Conservation (phyloP, 2,329 filamentous ascomycete species). For the Botrytis deweyae region DNA sequence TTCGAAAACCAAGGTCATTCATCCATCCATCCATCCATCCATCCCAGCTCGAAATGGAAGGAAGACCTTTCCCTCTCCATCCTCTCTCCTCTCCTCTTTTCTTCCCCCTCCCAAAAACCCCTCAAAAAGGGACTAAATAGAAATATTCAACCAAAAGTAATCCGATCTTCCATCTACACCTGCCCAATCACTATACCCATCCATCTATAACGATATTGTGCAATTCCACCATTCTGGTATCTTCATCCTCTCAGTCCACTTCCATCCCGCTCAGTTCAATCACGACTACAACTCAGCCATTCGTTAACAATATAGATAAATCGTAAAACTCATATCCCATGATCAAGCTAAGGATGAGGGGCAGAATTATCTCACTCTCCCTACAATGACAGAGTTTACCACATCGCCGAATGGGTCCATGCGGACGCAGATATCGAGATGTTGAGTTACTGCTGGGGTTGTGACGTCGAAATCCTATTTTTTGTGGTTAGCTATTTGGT, state of each 20-base stretch:
- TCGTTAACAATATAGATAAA: not conserved
- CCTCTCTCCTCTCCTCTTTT: too few relatives aligned
- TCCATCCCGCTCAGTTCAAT: not conserved
- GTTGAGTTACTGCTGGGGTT: constrained; percentile 37
- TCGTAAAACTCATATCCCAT: not conserved
- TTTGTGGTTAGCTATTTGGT: not conserved
- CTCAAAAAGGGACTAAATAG: not conserved
- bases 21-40: not conserved
- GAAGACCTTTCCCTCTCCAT: too few relatives aligned
- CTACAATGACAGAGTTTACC: constrained; percentile 51
- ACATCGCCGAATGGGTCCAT: constrained; percentile 51
- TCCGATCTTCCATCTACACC: not conserved
- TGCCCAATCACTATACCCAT: not conserved
- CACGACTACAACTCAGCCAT: not conserved
- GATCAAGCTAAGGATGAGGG: not conserved
- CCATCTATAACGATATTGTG: not conserved
- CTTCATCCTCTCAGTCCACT: not conserved
- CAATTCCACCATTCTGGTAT: not conserved
- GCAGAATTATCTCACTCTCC: constrained; percentile 27
- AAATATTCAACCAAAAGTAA: not conserved
- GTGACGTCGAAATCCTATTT: constrained; percentile 44
- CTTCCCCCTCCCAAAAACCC: not conserved
- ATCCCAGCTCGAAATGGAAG: not conserved
- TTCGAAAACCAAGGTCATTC: not conserved
- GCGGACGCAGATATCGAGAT: constrained; percentile 44